These are phyloP conservation scores for Calonectria naviculata DNA, from an alignment of 2,329 filamentous ascomycete genomes.

Conservation along the genomic window DNA sequence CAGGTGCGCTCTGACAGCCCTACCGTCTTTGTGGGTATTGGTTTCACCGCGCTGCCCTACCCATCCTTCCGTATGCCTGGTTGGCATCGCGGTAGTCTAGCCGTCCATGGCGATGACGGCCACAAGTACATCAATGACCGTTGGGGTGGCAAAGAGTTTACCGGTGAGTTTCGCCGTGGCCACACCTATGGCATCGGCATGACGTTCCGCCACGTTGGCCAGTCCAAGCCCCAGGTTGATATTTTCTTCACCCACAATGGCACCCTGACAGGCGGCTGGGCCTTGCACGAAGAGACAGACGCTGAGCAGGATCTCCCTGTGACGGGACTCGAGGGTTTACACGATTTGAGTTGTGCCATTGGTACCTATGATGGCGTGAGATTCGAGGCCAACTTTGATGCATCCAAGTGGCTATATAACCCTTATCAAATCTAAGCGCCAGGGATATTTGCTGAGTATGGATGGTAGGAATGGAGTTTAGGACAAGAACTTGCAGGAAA, in stretches of 20 bases:
- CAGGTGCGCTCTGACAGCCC: slow-evolving; percentile 60
- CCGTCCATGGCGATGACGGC: slow-evolving; percentile 84
- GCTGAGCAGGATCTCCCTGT: slow-evolving; percentile 69
- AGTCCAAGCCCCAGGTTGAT: slow-evolving; percentile 44
- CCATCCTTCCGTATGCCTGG: slow-evolving; percentile 82
- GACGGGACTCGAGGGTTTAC: slow-evolving; percentile 74
- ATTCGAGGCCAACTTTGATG: slow-evolving; percentile 75
- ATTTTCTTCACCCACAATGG: slow-evolving; percentile 79
- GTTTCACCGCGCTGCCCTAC: slow-evolving; percentile 80
- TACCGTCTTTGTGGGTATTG: slow-evolving; percentile 70
- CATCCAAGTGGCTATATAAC: slow-evolving; percentile 67
- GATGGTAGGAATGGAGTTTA: background rate
- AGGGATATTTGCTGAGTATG: background rate
- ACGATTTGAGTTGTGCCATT: slow-evolving; percentile 77
- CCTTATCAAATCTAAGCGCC: slow-evolving; percentile 32
- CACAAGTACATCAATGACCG: slow-evolving; percentile 80
- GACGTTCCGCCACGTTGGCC: slow-evolving; percentile 59
- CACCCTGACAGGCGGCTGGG: slow-evolving; percentile 69
- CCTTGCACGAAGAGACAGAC: slow-evolving; percentile 81
- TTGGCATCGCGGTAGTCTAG: slow-evolving; percentile 81
- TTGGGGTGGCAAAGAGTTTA: slow-evolving; percentile 78
- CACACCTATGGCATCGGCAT: slow-evolving; percentile 80
- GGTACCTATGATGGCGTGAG: slow-evolving; percentile 76
- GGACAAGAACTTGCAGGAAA: background rate
- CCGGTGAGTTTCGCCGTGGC: slow-evolving; percentile 69